Conservation (phyloP, 2,329 filamentous ascomycete genomes). For the Cytospora schulzeri region DNA sequence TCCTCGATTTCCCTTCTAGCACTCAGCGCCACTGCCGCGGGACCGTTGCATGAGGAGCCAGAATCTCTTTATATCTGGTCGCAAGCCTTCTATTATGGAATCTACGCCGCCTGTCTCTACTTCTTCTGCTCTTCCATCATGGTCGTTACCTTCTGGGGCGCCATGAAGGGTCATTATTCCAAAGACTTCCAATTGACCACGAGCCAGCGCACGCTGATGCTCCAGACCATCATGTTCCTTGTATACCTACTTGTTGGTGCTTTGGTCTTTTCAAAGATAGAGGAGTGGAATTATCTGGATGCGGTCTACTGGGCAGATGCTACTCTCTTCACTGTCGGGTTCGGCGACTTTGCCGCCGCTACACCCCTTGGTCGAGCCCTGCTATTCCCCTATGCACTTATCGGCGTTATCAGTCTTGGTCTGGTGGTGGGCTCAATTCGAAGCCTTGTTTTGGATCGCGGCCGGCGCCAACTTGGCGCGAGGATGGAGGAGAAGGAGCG, state of each 20-base stretch:
- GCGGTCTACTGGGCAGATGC: conserved; percentile 79
- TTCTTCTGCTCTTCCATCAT: conserved; percentile 77
- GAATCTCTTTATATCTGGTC: conserved; percentile 64
- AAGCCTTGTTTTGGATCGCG: conserved; percentile 62
- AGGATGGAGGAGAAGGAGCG: conserved; percentile 64
- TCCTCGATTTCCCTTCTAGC: conserved; percentile 67
- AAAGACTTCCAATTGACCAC: conserved; percentile 78
- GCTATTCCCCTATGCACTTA: conserved; percentile 79
- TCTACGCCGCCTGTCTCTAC: conserved; percentile 79
- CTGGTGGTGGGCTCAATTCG: conserved; percentile 81
- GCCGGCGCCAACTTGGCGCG: conserved; percentile 54
- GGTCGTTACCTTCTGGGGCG: conserved; percentile 78
- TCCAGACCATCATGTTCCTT: conserved; percentile 86
- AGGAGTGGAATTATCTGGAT: conserved; percentile 77
- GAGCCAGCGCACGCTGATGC: conserved; percentile 82
- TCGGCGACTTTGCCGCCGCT: conserved; percentile 55
- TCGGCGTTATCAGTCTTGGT: conserved; percentile 83
- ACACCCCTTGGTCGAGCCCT: conserved; percentile 66
- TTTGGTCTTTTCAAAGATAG: conserved; percentile 70
- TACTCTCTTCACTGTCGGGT: conserved; percentile 66
- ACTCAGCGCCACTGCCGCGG: conserved; percentile 66
- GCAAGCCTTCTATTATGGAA: conserved; percentile 84
- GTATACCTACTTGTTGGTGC: conserved; percentile 79
- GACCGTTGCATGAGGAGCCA: conserved; percentile 50
- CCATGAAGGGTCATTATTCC: conserved; percentile 67